These are phyloP conservation scores for Metrosideros polymorpha DNA, from an alignment of 441 rosid genomes.

Conservation along the genomic window DNA sequence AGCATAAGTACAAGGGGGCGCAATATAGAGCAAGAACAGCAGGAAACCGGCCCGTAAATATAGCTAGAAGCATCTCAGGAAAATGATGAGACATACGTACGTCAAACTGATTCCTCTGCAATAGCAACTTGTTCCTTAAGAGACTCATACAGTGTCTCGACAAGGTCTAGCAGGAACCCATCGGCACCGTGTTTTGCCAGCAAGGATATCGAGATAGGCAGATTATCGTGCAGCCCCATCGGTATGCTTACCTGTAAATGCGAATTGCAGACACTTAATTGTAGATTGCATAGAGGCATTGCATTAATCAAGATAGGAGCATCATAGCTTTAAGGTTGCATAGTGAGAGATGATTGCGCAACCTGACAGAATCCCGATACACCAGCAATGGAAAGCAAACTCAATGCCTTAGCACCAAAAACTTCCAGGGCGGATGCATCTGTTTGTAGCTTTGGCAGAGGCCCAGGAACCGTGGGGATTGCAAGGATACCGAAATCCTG, in stretches of 20 bases:
- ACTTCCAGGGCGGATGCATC: slow-evolving; percentile 42
- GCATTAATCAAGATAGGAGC: background rate
- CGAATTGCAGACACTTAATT: background rate
- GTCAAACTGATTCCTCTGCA: background rate
- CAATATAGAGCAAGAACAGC: background rate
- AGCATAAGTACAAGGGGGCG: background rate
- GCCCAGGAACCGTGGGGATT: slow-evolving; percentile 82
- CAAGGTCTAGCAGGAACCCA: slow-evolving; percentile 58
- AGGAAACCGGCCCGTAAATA: background rate
- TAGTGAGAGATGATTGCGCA: background rate
- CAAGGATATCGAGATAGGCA: slow-evolving; percentile 69
- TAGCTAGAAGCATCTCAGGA: background rate
- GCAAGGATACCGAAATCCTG: slow-evolving; percentile 68
- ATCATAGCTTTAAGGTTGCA: background rate
- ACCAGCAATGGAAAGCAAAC: slow-evolving; percentile 68
- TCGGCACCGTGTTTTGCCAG: slow-evolving; percentile 75
- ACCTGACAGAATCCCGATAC: slow-evolving; percentile 94
- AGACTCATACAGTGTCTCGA: slow-evolving; percentile 34
- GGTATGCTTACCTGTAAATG: slow-evolving; percentile 54
- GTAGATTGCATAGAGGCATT: background rate
- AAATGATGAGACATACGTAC: background rate
- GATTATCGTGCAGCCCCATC: slow-evolving; percentile 40
- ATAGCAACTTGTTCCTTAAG: slow-evolving; percentile 25
- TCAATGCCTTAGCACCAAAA: slow-evolving; percentile 51
- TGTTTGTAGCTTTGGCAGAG: slow-evolving; percentile 64